Conservation (phyloP, 371 early-diverging fungal species). For the Actinomortierella ambigua region DNA sequence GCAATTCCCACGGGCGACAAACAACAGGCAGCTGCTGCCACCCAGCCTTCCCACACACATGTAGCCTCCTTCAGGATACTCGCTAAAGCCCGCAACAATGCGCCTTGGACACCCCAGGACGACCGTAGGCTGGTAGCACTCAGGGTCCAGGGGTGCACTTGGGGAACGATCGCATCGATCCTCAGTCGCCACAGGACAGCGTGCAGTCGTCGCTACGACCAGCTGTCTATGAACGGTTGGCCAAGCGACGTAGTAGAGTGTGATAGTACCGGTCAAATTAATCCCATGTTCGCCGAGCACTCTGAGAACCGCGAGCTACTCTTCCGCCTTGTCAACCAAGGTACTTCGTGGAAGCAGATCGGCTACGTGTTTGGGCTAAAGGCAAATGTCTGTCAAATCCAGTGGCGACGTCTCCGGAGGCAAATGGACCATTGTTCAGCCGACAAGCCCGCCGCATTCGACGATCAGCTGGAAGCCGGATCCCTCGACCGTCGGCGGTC, state of each 20-base stretch:
- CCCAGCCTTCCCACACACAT: too few species aligned
- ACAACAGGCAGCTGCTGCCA: too few species aligned
- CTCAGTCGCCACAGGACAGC: slow-evolving; percentile 20
- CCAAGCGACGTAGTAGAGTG: too few species aligned
- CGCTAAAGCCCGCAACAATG: slow-evolving; percentile 5
- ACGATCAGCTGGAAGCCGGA: too few species aligned
- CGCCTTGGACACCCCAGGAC: slow-evolving; percentile 19
- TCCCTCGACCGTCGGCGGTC: too few species aligned
- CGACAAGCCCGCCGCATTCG: too few species aligned
- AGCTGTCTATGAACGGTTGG: too few species aligned
- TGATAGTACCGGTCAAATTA: too few species aligned
- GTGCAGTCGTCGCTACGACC: slow-evolving; percentile 27
- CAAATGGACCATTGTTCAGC: slow-evolving; percentile 1
- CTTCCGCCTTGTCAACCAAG: slow-evolving; percentile 5
- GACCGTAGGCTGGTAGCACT: slow-evolving; percentile 14
- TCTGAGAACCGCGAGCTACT: slow-evolving; percentile 8
- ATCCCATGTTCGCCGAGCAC: not conserved
- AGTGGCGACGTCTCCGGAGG: slow-evolving; percentile 16
- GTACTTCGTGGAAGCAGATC: slow-evolving; percentile 17
- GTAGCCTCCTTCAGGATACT: too few species aligned
- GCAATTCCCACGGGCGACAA: too few species aligned
- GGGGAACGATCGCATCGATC: slow-evolving; percentile 15
- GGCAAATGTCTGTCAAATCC: slow-evolving; percentile 22
- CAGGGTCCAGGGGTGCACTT: slow-evolving; percentile 19
- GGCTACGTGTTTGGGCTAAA: slow-evolving; percentile 14